Evolutionary conservation across 768 basidiomycete species (phyloP).

Genomic region (Lactarius hengduanensis): DNA sequence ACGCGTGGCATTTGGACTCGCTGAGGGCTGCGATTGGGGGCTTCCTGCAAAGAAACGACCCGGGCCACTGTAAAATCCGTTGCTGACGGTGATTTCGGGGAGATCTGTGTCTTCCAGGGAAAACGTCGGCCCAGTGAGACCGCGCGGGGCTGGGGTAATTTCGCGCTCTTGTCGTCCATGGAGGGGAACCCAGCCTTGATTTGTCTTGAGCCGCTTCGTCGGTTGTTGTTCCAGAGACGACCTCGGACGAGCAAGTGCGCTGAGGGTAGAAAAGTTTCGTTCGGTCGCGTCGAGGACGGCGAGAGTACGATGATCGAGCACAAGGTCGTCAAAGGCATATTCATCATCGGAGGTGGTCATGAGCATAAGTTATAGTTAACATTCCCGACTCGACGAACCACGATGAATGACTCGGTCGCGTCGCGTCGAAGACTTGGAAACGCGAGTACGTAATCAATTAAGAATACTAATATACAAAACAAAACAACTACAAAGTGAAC

Average conservation of each 20-base stretch:
- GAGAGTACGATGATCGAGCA: conserved; percentile 26
- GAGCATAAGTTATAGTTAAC: not conserved
- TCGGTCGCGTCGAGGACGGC: conserved; percentile 29
- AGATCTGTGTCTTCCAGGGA: conserved; percentile 27
- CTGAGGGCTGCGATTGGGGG: conserved; percentile 15
- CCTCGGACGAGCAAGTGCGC: conserved; percentile 1
- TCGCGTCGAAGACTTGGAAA: not conserved
- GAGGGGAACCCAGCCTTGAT: conserved; percentile 17
- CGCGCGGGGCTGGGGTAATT: not conserved
- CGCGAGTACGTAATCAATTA: not conserved
- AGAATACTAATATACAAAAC: not conserved
- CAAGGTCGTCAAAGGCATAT: conserved; percentile 29
- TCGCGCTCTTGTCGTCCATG: conserved; percentile 5
- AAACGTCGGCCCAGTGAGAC: not conserved
- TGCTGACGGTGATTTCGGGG: conserved; percentile 25
- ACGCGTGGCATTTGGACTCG: conserved; percentile 3
- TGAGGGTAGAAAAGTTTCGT: conserved; percentile 10
- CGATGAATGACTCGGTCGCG: not conserved
- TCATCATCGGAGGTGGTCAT: conserved; percentile 28
- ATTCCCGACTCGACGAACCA: not conserved
- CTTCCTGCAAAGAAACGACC: conserved; percentile 18
- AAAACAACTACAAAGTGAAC: not conserved
- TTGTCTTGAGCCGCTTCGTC: conserved; percentile 26
- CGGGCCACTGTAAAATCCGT: conserved; percentile 26
- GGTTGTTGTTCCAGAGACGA: conserved; percentile 21